Percentiles rank a stretch among this genome's conserved stretches.
phyloP scores from a whole-genome alignment of 2,329 filamentous ascomycete species.

The Pezicula radicicola region DNA sequence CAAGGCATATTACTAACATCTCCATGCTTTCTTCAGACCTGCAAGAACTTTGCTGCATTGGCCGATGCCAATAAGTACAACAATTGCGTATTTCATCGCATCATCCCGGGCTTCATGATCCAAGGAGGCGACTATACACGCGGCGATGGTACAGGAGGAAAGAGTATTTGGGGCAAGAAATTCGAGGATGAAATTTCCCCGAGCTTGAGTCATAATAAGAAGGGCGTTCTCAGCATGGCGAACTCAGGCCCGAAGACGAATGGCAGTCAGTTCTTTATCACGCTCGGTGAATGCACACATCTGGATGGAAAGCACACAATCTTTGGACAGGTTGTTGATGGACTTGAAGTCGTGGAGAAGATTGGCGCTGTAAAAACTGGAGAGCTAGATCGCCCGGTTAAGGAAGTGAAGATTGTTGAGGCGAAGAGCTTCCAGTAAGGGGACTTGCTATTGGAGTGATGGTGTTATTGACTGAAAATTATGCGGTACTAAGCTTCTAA shows the following conservation, averaged over 20 bases:
- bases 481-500: too few species aligned
- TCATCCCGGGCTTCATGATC: slow-evolving; percentile 92
- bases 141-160: slow-evolving; percentile 55
- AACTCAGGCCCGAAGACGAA: slow-evolving; percentile 89
- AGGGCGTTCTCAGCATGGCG: slow-evolving; percentile 88
- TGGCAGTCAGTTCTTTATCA: slow-evolving; percentile 94
- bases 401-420: slow-evolving; percentile 21
- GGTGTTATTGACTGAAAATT: too few species aligned
- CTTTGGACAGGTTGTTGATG: slow-evolving; percentile 82
- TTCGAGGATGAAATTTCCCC: slow-evolving; percentile 88
- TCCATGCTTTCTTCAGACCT: slow-evolving; percentile 71
- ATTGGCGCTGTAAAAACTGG: slow-evolving; percentile 83
- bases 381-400: neutral
- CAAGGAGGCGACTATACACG: slow-evolving; percentile 71
- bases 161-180: slow-evolving; percentile 86
- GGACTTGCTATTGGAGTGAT: too few species aligned
- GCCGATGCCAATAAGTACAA: slow-evolving; percentile 84
- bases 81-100: slow-evolving; percentile 83
- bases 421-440: slow-evolving; percentile 16
- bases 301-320: slow-evolving; percentile 89
- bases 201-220: slow-evolving; percentile 66
- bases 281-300: slow-evolving; percentile 77
- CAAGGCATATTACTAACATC: neutral
- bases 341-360: slow-evolving; percentile 84
- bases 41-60: slow-evolving; percentile 78